Percentiles rank a stretch among this genome's conserved stretches.
Conservation (phyloP, 495 filamentous ascomycete species). For the Podospora conica region DNA sequence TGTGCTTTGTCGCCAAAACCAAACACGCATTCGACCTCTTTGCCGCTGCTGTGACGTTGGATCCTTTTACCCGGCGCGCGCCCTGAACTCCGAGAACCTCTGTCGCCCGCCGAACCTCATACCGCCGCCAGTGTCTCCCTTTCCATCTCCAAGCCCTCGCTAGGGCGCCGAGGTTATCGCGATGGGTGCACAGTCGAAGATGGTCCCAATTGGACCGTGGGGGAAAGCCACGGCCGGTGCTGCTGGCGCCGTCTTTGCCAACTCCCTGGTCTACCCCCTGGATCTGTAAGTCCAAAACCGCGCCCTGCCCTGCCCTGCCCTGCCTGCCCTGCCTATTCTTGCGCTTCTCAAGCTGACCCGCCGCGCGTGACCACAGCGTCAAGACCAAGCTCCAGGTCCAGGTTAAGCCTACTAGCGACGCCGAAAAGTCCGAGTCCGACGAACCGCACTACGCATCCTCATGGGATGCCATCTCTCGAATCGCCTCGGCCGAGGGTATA, state of each 20-base stretch:
- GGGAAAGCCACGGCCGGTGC: slow-evolving; percentile 88
- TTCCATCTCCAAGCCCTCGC: neutral
- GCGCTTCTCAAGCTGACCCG: neutral
- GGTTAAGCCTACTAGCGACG: slow-evolving; percentile 55
- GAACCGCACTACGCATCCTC: slow-evolving; percentile 75
- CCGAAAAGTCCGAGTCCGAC: slow-evolving; percentile 32
- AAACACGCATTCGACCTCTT: neutral
- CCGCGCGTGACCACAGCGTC: slow-evolving; percentile 49
- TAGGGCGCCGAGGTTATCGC: slow-evolving; percentile 8
- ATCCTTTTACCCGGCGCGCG: neutral
- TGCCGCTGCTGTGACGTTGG: neutral
- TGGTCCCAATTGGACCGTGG: slow-evolving; percentile 78
- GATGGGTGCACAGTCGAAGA: slow-evolving; percentile 82
- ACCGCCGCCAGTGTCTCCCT: neutral
- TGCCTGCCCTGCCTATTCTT: neutral
- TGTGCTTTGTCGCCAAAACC: neutral
- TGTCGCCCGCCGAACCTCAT: neutral
- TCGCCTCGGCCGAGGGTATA: slow-evolving; percentile 74
- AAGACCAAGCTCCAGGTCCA: slow-evolving; percentile 98
- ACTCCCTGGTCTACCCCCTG: slow-evolving; percentile 91
- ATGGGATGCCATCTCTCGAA: slow-evolving; percentile 81
- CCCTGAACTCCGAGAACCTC: neutral
- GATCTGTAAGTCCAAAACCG: slow-evolving; percentile 69
- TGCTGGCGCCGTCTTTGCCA: slow-evolving; percentile 88
- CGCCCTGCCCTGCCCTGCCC: neutral